Evolutionary conservation across 2,329 filamentous ascomycete genomes (phyloP).

Genomic region (Monosporascus sp.): DNA sequence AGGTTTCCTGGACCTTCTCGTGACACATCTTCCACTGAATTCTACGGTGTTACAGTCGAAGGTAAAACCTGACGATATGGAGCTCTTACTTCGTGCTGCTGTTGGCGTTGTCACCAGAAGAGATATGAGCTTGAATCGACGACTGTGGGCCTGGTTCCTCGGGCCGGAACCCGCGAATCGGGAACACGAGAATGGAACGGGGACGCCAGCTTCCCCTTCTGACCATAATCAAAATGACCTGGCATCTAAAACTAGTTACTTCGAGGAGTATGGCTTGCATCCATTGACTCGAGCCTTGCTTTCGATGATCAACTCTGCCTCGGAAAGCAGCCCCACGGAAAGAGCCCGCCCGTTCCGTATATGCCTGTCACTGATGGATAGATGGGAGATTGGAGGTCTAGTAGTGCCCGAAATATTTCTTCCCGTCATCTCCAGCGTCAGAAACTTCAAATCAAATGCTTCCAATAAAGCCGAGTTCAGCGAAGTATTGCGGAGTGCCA

Average conservation of each 20-base stretch:
- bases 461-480: constrained; percentile 65
- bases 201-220: constrained; percentile 38
- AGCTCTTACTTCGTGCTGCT: constrained; percentile 75
- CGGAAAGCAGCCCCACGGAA: constrained; percentile 51
- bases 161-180: constrained; percentile 60
- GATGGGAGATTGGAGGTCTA: constrained; percentile 91
- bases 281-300: constrained; percentile 70
- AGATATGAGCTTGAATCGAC: constrained; percentile 94
- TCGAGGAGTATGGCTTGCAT: constrained; percentile 71
- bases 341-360: constrained; percentile 83
- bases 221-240: constrained; percentile 41
- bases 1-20: constrained; percentile 87
- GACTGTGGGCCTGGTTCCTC: constrained; percentile 94
- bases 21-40: constrained; percentile 81
- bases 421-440: constrained; percentile 75
- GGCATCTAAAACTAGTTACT: constrained; percentile 68
- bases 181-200: constrained; percentile 42
- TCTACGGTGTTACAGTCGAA: constrained; percentile 72
- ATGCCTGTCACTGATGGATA: constrained; percentile 92
- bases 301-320: constrained; percentile 62
- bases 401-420: constrained; percentile 87
- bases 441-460: constrained; percentile 63
- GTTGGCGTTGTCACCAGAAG: constrained; percentile 81
- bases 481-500: constrained; percentile 88
- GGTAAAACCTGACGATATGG: constrained; percentile 69